A percentile compares a stretch with the other conserved stretches of the same genome.
phyloP scores from a whole-genome alignment of 768 basidiomycete species.

The Hygrocybe punicea region DNA sequence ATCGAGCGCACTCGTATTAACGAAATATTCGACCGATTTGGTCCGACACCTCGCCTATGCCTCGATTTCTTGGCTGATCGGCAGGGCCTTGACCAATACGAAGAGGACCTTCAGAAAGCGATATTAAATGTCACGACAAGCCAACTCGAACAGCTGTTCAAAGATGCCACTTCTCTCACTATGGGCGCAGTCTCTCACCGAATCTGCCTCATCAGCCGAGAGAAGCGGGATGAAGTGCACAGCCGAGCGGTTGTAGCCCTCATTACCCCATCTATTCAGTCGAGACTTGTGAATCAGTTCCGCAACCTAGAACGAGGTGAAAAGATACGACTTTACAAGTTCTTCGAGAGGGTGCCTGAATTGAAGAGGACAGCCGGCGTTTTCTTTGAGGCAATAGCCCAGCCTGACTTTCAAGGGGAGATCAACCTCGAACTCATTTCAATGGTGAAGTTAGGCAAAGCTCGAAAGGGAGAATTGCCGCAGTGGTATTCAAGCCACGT shows the following conservation, averaged over 20 bases:
- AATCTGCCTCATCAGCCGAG: slow-evolving; percentile 15
- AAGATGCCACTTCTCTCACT: slow-evolving; percentile 3
- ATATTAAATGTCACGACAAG: not conserved
- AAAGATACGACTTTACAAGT: not conserved
- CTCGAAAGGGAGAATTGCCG: not conserved
- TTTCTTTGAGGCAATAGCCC: slow-evolving; percentile 16
- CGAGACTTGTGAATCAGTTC: slow-evolving; percentile 1
- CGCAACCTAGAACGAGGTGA: not conserved
- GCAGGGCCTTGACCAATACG: not conserved
- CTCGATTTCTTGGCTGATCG: slow-evolving; percentile 2
- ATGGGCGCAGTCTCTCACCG: slow-evolving; percentile 8
- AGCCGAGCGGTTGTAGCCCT: slow-evolving; percentile 8
- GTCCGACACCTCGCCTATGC: slow-evolving; percentile 16
- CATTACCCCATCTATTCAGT: slow-evolving; percentile 6
- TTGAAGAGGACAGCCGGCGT: slow-evolving; percentile 15
- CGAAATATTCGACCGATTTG: slow-evolving; percentile 11
- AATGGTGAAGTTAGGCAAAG: not conserved
- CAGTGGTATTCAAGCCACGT: slow-evolving; percentile 11
- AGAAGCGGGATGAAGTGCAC: not conserved
- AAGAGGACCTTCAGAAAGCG: not conserved
- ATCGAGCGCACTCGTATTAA: slow-evolving; percentile 3
- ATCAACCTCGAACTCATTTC: slow-evolving; percentile 1
- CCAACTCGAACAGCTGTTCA: slow-evolving; percentile 9
- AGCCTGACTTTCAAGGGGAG: slow-evolving; percentile 9
- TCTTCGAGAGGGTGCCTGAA: slow-evolving; percentile 5